Evolutionary conservation across 2,329 filamentous ascomycete genomes (phyloP), one percentile per base, ranked within the genome.

Genomic region (Xylariaceae sp.): DNA sequence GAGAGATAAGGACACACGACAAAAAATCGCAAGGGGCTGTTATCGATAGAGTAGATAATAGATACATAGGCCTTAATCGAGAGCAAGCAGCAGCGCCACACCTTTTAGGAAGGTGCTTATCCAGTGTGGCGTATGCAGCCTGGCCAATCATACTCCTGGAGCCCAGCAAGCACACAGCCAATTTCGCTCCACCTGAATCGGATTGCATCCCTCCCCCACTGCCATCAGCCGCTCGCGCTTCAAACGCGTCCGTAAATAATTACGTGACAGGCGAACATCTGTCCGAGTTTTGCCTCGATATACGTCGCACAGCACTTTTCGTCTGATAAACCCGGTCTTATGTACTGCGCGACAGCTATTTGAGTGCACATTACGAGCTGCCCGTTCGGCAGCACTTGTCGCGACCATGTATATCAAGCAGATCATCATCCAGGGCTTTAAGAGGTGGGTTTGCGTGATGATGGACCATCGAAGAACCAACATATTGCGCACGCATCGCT

Each of bases 391-490:
- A 68, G 68, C 67, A 62, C 59, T 61, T 55, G 58, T 58, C 57
- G 65, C 68, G 73, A 80, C 66, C 70, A 96, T 97, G 92, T 94
- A 95, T 80, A 97, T 99, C 83, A 99, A 99, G 76, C 94, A 99
- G 79, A 97, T 97, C 74, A 97, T 97, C 74, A 97, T 99, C 72
- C 94, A 99, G 75, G 94, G 94, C 85, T 99, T 99, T 79, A 99
- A 99, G 78, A 97, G 92, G 92, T 95, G 41, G 21, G 58, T 55
- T 50, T 21, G 74, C 64, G 75, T 27, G 30, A 43, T 51, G 20
- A 44, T 15, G 26, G 13, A 15, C 41, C 21, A 29, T 6, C 35
- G 18, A 20, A 10, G 16, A 58, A 36, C 55, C 63, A 50, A 70
- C 54, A 24, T 39, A 43, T 42, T 15, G 26, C 26, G 11, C 44